Conservation (phyloP, 73 alveolate species). For the Paramecium primaurelia region DNA sequence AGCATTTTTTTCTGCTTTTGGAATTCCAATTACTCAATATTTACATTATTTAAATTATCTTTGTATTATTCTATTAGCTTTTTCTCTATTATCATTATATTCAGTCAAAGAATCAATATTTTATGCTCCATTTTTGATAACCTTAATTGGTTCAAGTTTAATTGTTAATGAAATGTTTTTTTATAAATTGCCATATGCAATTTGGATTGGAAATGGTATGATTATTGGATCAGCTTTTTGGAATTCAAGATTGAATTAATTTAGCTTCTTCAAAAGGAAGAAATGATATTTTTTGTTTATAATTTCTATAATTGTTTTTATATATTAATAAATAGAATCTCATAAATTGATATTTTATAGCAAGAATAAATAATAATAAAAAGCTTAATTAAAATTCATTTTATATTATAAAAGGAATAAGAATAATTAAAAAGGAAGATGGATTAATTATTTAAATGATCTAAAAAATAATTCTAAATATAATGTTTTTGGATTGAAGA, state of each 20-base stretch:
- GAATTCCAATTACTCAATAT: slow-evolving; percentile 73
- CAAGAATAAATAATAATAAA: slow-evolving; percentile 12
- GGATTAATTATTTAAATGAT: slow-evolving; percentile 20
- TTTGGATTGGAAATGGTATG: slow-evolving; percentile 69
- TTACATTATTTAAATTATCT: slow-evolving; percentile 75
- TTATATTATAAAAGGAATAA: neutral
- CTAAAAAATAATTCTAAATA: neutral
- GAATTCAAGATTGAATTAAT: slow-evolving; percentile 61
- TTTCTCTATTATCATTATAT: slow-evolving; percentile 69
- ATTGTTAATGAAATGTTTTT: slow-evolving; percentile 65
- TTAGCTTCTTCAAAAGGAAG: neutral
- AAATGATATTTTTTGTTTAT: neutral
- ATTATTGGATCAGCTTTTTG: slow-evolving; percentile 75
- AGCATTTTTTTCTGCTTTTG: slow-evolving; percentile 79
- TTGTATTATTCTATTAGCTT: slow-evolving; percentile 64
- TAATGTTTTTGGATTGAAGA: neutral
- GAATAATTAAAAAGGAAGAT: neutral
- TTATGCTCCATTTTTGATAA: slow-evolving; percentile 51
- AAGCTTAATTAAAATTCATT: neutral
- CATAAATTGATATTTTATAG: neutral
- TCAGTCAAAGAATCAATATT: slow-evolving; percentile 66
- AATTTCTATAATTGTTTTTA: neutral
- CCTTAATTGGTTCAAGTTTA: neutral
- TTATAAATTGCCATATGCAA: slow-evolving; percentile 52
- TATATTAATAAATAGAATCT: neutral